Conservation (phyloP, 768 basidiomycete genomes). For the Scleroderma bovista region DNA sequence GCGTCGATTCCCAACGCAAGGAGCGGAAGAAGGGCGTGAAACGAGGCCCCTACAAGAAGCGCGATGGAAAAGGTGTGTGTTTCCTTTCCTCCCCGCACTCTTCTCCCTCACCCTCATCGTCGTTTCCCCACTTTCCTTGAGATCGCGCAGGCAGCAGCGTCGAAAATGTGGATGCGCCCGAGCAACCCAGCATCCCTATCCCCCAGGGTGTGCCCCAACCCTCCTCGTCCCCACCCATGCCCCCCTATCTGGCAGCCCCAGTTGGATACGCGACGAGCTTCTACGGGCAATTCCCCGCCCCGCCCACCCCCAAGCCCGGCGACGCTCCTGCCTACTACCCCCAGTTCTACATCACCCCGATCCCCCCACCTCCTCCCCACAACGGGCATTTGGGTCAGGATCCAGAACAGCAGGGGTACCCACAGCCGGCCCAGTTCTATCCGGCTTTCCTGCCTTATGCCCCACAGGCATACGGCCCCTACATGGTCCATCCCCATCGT, state of each 20-base stretch:
- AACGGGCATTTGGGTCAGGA: constrained; percentile 35
- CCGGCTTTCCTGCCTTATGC: constrained; percentile 44
- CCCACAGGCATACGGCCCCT: constrained; percentile 44
- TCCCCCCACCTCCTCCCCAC: constrained; percentile 37
- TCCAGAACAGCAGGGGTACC: constrained; percentile 35
- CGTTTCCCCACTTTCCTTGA: constrained; percentile 42
- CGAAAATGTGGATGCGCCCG: constrained; percentile 40
- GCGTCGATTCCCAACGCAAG: constrained; percentile 87
- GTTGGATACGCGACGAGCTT: constrained; percentile 50
- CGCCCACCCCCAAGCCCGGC: constrained; percentile 45
- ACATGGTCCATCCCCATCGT: constrained; percentile 41
- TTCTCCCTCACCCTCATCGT: constrained; percentile 18
- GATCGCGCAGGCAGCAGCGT: constrained; percentile 55
- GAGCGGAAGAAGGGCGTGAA: constrained; percentile 87
- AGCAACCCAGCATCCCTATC: constrained; percentile 38
- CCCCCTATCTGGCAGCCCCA: constrained; percentile 44
- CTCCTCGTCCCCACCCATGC: constrained; percentile 43
- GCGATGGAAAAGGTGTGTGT: constrained; percentile 79
- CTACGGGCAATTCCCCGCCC: constrained; percentile 50
- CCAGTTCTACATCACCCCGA: constrained; percentile 42
- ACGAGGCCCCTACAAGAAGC: constrained; percentile 91
- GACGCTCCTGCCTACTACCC: constrained; percentile 48
- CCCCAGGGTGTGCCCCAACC: constrained; percentile 38
- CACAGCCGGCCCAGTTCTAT: constrained; percentile 41
- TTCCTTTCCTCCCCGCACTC: constrained; percentile 25